Percentiles rank a stretch among this genome's conserved stretches.
Conservation (phyloP, 208 protist genomes). For the Crithidia fasciculata region DNA sequence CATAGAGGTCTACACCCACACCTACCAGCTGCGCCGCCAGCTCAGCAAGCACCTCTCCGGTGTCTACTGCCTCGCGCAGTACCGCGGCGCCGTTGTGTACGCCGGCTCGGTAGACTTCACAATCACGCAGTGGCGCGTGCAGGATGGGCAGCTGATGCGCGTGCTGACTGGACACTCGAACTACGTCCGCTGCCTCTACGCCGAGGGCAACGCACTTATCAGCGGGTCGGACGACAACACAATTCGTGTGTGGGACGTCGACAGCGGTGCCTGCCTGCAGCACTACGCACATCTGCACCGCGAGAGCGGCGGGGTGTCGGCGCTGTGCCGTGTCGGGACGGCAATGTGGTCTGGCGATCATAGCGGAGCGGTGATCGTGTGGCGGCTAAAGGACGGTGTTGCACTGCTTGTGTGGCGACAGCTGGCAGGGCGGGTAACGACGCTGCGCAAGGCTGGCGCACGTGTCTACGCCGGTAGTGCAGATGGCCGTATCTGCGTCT, state of each 20-base stretch:
- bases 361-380: constrained; percentile 63
- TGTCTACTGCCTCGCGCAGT: constrained; percentile 77
- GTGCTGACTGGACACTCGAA: constrained; percentile 78
- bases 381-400: constrained; percentile 57
- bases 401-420: constrained; percentile 46
- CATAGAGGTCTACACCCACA: constrained; percentile 74
- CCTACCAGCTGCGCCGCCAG: constrained; percentile 55
- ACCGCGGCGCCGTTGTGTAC: constrained; percentile 62
- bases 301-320: constrained; percentile 69
- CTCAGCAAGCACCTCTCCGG: constrained; percentile 78
- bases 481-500: constrained; percentile 61
- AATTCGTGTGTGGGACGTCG: constrained; percentile 79
- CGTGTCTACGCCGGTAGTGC: constrained; percentile 62
- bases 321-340: constrained; percentile 78
- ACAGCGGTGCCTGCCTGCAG: constrained; percentile 47
- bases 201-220: constrained; percentile 74
- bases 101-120: constrained; percentile 83
- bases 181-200: constrained; percentile 88
- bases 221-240: constrained; percentile 85
- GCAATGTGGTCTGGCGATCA: constrained; percentile 90
- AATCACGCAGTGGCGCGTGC: constrained; percentile 79
- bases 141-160: constrained; percentile 65
- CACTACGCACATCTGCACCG: constrained; percentile 60
- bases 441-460: constrained; percentile 54
- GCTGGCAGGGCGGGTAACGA: constrained; percentile 51